These are phyloP conservation scores for Thelonectria blattea DNA, from an alignment of 2,329 filamentous ascomycete genomes.

Conservation along the genomic window DNA sequence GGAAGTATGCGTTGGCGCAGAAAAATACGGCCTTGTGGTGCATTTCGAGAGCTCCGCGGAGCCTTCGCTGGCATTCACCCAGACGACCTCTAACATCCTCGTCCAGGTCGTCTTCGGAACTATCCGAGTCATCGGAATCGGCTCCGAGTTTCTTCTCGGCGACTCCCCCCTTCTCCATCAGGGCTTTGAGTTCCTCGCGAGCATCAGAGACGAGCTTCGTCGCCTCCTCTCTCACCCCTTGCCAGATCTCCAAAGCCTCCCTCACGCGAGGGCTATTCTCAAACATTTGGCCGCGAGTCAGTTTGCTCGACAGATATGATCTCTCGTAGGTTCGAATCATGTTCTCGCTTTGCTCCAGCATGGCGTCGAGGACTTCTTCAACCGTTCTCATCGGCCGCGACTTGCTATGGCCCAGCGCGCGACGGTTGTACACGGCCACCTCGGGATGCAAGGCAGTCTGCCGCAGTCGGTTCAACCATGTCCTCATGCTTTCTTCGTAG, in stretches of 20 bases:
- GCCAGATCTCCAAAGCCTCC: conserved; percentile 75
- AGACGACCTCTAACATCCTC: conserved; percentile 51
- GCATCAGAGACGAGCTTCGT: conserved; percentile 65
- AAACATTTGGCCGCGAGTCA: conserved; percentile 77
- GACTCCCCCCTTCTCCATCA: conserved; percentile 46
- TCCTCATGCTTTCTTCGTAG: conserved; percentile 74
- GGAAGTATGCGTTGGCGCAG: conserved; percentile 80
- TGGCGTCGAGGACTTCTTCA: conserved; percentile 83
- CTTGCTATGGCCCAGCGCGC: conserved; percentile 65
- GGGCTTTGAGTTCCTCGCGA: conserved; percentile 63
- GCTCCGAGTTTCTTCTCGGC: conserved; percentile 6
- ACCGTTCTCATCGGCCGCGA: conserved; percentile 78
- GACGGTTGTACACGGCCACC: conserved; percentile 71
- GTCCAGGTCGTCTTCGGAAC: conserved; percentile 46
- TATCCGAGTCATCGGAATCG: conserved; percentile 12
- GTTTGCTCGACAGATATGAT: conserved; percentile 64
- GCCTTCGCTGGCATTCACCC: conserved; percentile 63
- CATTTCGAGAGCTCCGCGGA: conserved; percentile 77
- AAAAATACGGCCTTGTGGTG: conserved; percentile 87
- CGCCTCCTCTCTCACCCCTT: conserved; percentile 58
- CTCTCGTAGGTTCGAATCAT: conserved; percentile 73
- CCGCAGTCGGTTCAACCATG: conserved; percentile 77
- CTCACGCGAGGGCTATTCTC: conserved; percentile 74
- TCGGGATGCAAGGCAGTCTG: conserved; percentile 88
- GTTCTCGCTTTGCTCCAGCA: conserved; percentile 85